Evolutionary conservation across 169 alveolate species (phyloP).

Genomic region (Plasmodium gaboni): DNA sequence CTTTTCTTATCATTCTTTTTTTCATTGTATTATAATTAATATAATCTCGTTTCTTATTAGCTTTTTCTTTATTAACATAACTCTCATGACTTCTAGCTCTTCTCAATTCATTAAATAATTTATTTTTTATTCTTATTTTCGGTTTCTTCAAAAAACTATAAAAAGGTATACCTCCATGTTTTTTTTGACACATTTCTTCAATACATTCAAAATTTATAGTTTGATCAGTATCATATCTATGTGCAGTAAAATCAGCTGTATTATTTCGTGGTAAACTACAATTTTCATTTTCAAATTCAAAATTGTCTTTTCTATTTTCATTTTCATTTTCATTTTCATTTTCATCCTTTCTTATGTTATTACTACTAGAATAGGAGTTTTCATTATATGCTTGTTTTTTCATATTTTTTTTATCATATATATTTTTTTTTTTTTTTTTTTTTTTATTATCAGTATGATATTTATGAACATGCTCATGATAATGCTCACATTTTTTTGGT

Average conservation of each 20-base stretch:
- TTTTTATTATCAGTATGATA: neutral
- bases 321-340: neutral
- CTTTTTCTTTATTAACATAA: conserved; percentile 29
- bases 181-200: conserved; percentile 40
- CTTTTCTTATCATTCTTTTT: conserved; percentile 79
- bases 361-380: no score
- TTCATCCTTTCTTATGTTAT: no score
- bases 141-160: conserved; percentile 58
- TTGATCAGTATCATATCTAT: conserved; percentile 72
- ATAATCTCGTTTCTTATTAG: conserved; percentile 16
- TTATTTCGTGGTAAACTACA: conserved; percentile 34
- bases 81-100: conserved; percentile 76
- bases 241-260: conserved; percentile 26
- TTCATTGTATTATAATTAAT: conserved; percentile 38
- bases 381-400: no score
- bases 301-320: neutral
- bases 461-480: no score
- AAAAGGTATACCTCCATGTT: conserved; percentile 33
- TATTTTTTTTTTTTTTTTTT: neutral
- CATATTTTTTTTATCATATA: no score
- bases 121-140: conserved; percentile 28
- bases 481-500: neutral
- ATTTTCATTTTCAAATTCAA: conserved; percentile 9
- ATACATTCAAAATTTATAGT: conserved; percentile 53
- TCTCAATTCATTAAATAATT: conserved; percentile 47